phyloP scores from a whole-genome alignment of 257 asterid species.

The Solanum tacnaense region DNA sequence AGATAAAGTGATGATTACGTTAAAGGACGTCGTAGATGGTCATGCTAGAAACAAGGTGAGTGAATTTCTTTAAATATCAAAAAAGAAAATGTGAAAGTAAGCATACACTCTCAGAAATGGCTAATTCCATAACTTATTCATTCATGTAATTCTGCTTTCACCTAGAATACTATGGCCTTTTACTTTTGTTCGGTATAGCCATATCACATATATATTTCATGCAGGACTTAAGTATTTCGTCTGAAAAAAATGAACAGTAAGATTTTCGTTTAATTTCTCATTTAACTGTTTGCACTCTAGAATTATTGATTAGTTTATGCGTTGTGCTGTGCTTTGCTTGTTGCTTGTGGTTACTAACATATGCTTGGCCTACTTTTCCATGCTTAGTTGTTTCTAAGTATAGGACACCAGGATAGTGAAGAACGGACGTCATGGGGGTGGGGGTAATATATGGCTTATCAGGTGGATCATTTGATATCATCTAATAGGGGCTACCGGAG shows the following conservation, averaged over 20 bases:
- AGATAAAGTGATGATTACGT: conserved; percentile 15
- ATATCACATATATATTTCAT: neutral
- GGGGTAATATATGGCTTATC: neutral
- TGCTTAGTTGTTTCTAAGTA: neutral
- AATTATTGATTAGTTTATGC: neutral
- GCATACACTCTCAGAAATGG: neutral
- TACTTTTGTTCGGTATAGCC: neutral
- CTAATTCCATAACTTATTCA: neutral
- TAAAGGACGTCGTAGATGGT: conserved; percentile 37
- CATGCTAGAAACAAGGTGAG: conserved; percentile 55
- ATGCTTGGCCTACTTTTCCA: neutral
- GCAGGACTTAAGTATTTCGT: neutral
- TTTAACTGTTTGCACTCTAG: neutral
- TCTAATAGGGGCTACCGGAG: neutral
- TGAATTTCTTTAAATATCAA: neutral
- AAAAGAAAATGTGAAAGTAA: neutral
- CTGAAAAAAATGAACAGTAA: neutral
- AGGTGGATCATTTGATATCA: neutral
- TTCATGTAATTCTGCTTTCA: neutral
- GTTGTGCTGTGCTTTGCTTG: neutral
- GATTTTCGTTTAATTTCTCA: neutral
- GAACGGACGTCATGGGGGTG: neutral
- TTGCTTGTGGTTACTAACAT: neutral
- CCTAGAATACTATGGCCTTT: neutral
- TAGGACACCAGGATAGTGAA: neutral